A percentile compares a stretch with the other conserved stretches of the same genome.
Evolutionary conservation across 371 early-diverging fungal genomes (phyloP).

Genomic region (Hamiltosporidium tvaerminnensis): DNA sequence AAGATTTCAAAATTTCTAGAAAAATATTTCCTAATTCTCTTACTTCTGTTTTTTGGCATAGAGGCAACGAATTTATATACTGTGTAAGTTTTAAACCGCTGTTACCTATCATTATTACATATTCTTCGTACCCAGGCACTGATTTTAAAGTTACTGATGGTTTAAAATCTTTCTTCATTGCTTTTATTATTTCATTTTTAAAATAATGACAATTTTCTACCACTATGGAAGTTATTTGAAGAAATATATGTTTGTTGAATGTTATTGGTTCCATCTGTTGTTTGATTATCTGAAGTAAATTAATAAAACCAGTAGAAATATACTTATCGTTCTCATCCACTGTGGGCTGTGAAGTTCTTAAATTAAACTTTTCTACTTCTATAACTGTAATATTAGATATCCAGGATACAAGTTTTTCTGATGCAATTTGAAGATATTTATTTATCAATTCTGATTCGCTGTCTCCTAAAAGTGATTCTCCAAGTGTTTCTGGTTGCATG

Average conservation of each 20-base stretch:
- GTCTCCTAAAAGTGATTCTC: slow-evolving; percentile 20
- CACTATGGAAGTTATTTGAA: slow-evolving; percentile 33
- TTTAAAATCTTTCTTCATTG: slow-evolving; percentile 41
- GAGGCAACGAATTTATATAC: slow-evolving; percentile 44
- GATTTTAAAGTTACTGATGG: slow-evolving; percentile 32
- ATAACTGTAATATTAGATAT: slow-evolving; percentile 45
- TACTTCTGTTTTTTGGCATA: slow-evolving; percentile 35
- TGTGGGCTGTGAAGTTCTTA: slow-evolving; percentile 37
- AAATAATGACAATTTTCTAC: slow-evolving; percentile 33
- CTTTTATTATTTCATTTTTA: slow-evolving; percentile 23
- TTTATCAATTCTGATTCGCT: slow-evolving; percentile 36
- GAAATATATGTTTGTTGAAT: slow-evolving; percentile 45
- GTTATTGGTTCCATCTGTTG: slow-evolving; percentile 52
- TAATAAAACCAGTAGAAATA: slow-evolving; percentile 52
- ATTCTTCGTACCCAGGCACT: slow-evolving; percentile 52
- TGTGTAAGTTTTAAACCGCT: slow-evolving; percentile 52
- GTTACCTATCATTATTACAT: slow-evolving; percentile 53
- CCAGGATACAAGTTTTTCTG: slow-evolving; percentile 47
- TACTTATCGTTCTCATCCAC: slow-evolving; percentile 50
- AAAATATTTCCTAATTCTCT: slow-evolving; percentile 48
- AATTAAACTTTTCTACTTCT: slow-evolving; percentile 42
- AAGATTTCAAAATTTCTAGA: slow-evolving; percentile 32
- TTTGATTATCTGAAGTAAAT: slow-evolving; percentile 51
- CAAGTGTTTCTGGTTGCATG: slow-evolving; percentile 25
- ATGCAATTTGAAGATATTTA: slow-evolving; percentile 42